These are phyloP conservation scores for Russula sp. DNA, from an alignment of 768 basidiomycete genomes.

Conservation along the genomic window DNA sequence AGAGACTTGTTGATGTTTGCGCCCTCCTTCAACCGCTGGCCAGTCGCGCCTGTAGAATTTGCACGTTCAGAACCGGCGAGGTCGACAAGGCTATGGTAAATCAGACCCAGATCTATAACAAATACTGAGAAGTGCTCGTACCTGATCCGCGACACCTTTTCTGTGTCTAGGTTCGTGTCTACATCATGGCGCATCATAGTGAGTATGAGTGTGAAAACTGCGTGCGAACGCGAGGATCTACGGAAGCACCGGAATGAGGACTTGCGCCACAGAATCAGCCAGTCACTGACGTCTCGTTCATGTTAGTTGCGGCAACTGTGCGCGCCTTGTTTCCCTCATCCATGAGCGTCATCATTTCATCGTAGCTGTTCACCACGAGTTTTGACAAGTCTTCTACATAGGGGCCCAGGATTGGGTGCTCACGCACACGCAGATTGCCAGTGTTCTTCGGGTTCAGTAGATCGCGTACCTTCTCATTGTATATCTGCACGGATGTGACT, in stretches of 20 bases:
- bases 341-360: constrained; percentile 99
- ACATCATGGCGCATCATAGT: constrained; percentile 88
- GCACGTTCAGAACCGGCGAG: constrained; percentile 96
- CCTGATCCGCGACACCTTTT: constrained; percentile 99
- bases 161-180: constrained; percentile 83
- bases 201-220: constrained; percentile 92
- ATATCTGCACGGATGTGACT: constrained; percentile 51
- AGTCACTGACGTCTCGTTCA: constrained; percentile 84
- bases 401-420: constrained; percentile 94
- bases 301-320: constrained; percentile 97
- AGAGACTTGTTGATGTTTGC: constrained; percentile 99
- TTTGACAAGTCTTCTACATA: constrained; percentile 98
- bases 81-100: constrained; percentile 71
- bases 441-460: constrained; percentile 96
- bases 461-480: constrained; percentile 97
- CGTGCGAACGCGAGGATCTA: constrained; percentile 94
- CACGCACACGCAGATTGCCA: constrained; percentile 92
- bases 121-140: constrained; percentile 30
- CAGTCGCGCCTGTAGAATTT: constrained; percentile 96
- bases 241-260: neutral
- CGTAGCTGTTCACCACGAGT: constrained; percentile 83
- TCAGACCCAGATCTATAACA: neutral
- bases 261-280: neutral
- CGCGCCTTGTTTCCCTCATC: constrained; percentile 99
- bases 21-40: constrained; percentile 92